These are phyloP conservation scores for Emergomyces pasteurianus DNA, from an alignment of 2,329 filamentous ascomycete species.

Conservation along the genomic window DNA sequence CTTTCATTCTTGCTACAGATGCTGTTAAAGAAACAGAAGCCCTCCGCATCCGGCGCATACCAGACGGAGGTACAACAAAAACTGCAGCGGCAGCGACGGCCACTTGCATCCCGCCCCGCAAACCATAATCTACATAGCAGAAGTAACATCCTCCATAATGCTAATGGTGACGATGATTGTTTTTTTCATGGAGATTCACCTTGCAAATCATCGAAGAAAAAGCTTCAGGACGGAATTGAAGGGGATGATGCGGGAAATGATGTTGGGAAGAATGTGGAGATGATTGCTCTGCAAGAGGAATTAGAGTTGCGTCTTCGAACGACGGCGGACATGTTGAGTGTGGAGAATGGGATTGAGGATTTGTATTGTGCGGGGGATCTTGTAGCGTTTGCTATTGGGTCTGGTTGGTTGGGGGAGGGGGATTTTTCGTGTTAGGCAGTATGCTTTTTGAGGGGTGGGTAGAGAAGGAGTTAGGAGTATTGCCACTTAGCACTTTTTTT, in stretches of 20 bases:
- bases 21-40: constrained; percentile 34
- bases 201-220: constrained; percentile 6
- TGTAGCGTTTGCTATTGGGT: constrained; percentile 33
- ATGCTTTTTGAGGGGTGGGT: neutral
- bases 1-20: constrained; percentile 48
- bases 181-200: neutral
- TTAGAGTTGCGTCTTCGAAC: constrained; percentile 22
- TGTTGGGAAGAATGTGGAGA: neutral
- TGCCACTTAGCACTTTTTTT: too few species aligned
- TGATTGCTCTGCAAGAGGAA: constrained; percentile 14
- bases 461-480: neutral
- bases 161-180: neutral
- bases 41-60: constrained; percentile 1
- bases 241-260: neutral
- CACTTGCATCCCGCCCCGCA: constrained; percentile 23
- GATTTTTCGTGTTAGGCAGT: constrained; percentile 23
- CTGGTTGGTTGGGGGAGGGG: constrained; percentile 27
- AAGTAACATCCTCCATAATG: neutral
- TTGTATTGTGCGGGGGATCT: constrained; percentile 33
- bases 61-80: neutral
- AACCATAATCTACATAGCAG: constrained; percentile 16
- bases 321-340: constrained; percentile 25
- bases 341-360: constrained; percentile 28
- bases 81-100: constrained; percentile 11
- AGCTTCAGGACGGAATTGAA: neutral